Evolutionary conservation across 352 stramenopile genomes (phyloP).

Genomic region (Phytopythium chamaehyphon): DNA sequence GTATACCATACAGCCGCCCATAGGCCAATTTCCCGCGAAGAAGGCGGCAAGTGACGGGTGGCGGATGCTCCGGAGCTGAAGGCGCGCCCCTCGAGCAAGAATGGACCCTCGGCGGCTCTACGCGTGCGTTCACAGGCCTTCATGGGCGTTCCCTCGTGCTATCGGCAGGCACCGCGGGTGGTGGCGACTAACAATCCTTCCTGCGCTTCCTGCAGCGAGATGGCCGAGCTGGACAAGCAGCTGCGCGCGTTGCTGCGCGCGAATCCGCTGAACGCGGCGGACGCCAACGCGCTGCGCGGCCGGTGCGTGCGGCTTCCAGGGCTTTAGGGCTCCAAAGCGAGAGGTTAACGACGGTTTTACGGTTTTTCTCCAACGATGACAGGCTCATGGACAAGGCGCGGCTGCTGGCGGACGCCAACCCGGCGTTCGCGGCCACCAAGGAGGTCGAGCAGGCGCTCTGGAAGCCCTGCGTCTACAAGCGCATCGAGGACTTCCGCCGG

Average conservation of each 20-base stretch:
- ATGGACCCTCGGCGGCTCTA: constrained; percentile 8
- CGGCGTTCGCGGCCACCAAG: constrained; percentile 52
- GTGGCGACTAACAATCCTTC: neutral
- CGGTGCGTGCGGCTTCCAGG: constrained; percentile 9
- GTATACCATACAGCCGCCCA: too few species aligned
- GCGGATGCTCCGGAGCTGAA: too few species aligned
- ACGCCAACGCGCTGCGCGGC: constrained; percentile 52
- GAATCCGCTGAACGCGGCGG: constrained; percentile 55
- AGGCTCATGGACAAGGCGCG: constrained; percentile 54
- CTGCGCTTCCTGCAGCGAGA: constrained; percentile 39
- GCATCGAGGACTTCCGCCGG: constrained; percentile 87
- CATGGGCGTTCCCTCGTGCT: neutral
- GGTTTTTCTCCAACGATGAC: neutral
- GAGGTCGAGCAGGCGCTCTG: constrained; percentile 83
- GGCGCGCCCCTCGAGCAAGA: too few species aligned
- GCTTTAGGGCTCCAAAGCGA: neutral
- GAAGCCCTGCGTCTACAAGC: constrained; percentile 91
- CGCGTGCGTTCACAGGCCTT: neutral
- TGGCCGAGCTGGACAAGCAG: constrained; percentile 68
- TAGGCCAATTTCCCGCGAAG: too few species aligned
- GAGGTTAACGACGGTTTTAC: neutral
- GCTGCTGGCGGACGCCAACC: constrained; percentile 33
- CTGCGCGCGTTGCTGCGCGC: constrained; percentile 64
- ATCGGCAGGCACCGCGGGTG: neutral
- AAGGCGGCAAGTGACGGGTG: too few species aligned